These are phyloP conservation scores for Ceratocystis harringtonii DNA, from an alignment of 2,329 filamentous ascomycete species.

Conservation along the genomic window DNA sequence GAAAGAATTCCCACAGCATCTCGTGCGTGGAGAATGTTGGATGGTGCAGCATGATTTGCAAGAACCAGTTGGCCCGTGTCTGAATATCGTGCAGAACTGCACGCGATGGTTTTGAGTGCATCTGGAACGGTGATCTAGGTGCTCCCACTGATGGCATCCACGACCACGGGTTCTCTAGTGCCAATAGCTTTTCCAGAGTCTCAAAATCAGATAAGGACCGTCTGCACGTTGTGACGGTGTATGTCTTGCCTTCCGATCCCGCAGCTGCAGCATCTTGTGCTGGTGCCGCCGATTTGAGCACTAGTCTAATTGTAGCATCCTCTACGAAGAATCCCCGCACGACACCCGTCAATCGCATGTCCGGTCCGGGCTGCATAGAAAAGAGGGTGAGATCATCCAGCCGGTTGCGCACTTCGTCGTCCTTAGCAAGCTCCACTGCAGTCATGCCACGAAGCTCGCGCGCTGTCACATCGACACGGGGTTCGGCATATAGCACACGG, in stretches of 20 bases:
- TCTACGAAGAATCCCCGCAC: constrained; percentile 95
- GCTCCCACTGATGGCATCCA: constrained; percentile 74
- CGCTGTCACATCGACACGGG: constrained; percentile 69
- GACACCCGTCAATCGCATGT: constrained; percentile 77
- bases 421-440: constrained; percentile 90
- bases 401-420: constrained; percentile 90
- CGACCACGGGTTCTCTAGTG: constrained; percentile 82
- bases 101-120: constrained; percentile 80
- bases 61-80: constrained; percentile 68
- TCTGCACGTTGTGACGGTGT: constrained; percentile 87
- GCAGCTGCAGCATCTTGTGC: constrained; percentile 36
- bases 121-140: constrained; percentile 76
- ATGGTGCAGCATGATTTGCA: constrained; percentile 73
- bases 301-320: constrained; percentile 81
- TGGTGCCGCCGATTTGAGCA: constrained; percentile 84
- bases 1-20: constrained; percentile 97
- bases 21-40: constrained; percentile 92
- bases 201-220: constrained; percentile 82
- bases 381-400: constrained; percentile 90
- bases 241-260: constrained; percentile 39
- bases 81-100: constrained; percentile 80
- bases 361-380: constrained; percentile 52
- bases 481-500: constrained; percentile 69
- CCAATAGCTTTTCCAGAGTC: constrained; percentile 67
- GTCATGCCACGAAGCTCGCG: constrained; percentile 80